A percentile compares a stretch with the other conserved stretches of the same genome.
These are phyloP conservation scores for Linum tenue DNA, from an alignment of 345 rosid species.

Conservation along the genomic window DNA sequence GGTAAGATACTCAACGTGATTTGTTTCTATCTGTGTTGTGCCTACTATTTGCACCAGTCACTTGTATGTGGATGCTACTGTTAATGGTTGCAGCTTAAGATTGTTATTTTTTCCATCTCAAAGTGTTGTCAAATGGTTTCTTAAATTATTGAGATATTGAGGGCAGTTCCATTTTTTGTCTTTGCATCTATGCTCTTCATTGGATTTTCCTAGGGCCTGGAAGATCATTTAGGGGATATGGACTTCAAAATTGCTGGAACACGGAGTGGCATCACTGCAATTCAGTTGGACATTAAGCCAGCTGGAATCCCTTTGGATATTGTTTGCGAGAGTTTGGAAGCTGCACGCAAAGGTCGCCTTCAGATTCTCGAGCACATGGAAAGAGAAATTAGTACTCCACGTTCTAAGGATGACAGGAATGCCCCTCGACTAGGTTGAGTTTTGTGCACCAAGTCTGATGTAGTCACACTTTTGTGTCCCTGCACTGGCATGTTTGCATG, in stretches of 20 bases:
- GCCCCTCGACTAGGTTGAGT: slow-evolving; percentile 64
- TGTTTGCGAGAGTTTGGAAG: slow-evolving; percentile 76
- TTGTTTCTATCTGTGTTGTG: background rate
- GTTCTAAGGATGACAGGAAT: slow-evolving; percentile 38
- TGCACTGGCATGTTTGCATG: slow-evolving; percentile 1
- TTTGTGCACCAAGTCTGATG: slow-evolving; percentile 10
- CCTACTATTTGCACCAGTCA: background rate
- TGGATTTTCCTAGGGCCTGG: slow-evolving; percentile 54
- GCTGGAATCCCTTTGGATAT: slow-evolving; percentile 96
- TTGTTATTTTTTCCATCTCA: slow-evolving; percentile 12
- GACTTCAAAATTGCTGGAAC: slow-evolving; percentile 98
- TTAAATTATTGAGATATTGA: background rate
- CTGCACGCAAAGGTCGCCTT: slow-evolving; percentile 76
- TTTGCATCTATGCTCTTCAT: background rate
- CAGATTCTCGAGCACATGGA: slow-evolving; percentile 94
- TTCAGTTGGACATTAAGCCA: slow-evolving; percentile 96
- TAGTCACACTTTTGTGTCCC: background rate
- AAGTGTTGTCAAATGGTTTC: slow-evolving; percentile 4
- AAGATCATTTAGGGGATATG: slow-evolving; percentile 99
- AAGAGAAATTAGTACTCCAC: slow-evolving; percentile 58
- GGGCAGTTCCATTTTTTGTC: background rate
- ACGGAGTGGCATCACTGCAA: slow-evolving; percentile 74
- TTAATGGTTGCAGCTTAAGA: background rate
- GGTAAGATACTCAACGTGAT: slow-evolving; percentile 33
- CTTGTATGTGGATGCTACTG: background rate